Evolutionary conservation across 148 eudicot genomes (phyloP).

Genomic region (Polygonum aviculare): DNA sequence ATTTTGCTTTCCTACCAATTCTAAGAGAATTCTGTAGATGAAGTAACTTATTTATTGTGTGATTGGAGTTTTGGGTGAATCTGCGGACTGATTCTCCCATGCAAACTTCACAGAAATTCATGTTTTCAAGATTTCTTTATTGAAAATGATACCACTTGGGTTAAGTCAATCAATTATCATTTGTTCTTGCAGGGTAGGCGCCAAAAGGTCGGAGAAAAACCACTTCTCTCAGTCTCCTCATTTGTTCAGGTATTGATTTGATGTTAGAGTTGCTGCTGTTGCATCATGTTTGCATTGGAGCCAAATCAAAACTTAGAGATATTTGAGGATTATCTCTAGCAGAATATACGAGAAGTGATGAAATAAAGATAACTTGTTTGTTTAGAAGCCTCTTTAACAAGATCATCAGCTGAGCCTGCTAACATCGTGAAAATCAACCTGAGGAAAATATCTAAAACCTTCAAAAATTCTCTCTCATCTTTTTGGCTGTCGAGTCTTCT

Average conservation of each 20-base stretch:
- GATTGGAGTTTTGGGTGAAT: not conserved
- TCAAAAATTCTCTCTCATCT: not conserved
- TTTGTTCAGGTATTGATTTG: slow-evolving; percentile 49
- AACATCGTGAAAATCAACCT: not conserved
- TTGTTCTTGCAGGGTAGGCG: slow-evolving; percentile 47
- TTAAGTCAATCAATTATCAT: not conserved
- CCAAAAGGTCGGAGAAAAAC: slow-evolving; percentile 79
- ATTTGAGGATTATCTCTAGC: not conserved
- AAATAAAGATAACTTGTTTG: not conserved
- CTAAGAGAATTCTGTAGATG: not conserved
- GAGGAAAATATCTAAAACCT: not conserved
- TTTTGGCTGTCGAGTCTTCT: not conserved
- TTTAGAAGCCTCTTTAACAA: not conserved
- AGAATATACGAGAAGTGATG: not conserved
- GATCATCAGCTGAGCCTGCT: not conserved
- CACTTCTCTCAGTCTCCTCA: slow-evolving; percentile 66
- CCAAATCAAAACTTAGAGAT: not conserved
- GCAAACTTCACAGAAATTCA: not conserved
- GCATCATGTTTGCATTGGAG: not conserved
- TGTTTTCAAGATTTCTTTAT: not conserved
- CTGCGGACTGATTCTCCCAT: not conserved
- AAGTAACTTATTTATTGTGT: not conserved
- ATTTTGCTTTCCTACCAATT: not conserved
- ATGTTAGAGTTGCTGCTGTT: not conserved
- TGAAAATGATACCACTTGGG: not conserved